Evolutionary conservation across 2,329 filamentous ascomycete genomes (phyloP).

Genomic region (Diplocarpon mali): DNA sequence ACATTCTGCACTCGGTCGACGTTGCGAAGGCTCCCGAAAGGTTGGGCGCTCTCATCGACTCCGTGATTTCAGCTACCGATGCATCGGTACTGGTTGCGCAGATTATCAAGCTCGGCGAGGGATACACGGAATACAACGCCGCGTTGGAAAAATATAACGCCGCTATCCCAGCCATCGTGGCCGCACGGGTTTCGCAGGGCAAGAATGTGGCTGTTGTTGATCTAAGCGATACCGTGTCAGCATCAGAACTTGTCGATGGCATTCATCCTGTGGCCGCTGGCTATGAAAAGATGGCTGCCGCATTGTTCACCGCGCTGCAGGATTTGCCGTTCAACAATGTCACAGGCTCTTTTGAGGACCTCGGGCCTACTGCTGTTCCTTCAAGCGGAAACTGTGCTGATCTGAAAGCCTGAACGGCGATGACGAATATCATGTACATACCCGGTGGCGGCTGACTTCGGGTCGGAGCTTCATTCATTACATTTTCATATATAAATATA

Average conservation of each 20-base stretch:
- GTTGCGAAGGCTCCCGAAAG: conserved; percentile 25
- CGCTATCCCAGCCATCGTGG: conserved; percentile 11
- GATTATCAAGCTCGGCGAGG: conserved; percentile 21
- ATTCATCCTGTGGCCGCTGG: conserved; percentile 17
- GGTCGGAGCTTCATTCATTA: too few relatives aligned
- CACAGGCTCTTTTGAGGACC: neutral
- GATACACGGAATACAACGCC: neutral
- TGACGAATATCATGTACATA: neutral
- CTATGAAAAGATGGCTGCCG: conserved; percentile 13
- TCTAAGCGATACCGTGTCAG: conserved; percentile 9
- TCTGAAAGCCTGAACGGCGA: neutral
- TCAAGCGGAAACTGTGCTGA: neutral
- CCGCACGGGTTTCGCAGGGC: neutral
- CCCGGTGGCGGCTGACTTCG: too few relatives aligned
- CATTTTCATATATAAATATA: too few relatives aligned
- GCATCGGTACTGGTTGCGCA: conserved; percentile 28
- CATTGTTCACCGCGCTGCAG: conserved; percentile 4
- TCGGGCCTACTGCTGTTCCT: neutral
- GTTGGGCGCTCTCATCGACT: conserved; percentile 27
- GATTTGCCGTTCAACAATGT: neutral
- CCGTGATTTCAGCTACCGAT: conserved; percentile 27
- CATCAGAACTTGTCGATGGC: conserved; percentile 8
- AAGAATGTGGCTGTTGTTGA: conserved; percentile 8
- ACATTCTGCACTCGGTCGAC: conserved; percentile 21
- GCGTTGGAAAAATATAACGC: conserved; percentile 10